Evolutionary conservation across 257 asterid genomes (phyloP), one percentile per base, ranked within the genome.

Genomic region (Salvia hispanica): DNA sequence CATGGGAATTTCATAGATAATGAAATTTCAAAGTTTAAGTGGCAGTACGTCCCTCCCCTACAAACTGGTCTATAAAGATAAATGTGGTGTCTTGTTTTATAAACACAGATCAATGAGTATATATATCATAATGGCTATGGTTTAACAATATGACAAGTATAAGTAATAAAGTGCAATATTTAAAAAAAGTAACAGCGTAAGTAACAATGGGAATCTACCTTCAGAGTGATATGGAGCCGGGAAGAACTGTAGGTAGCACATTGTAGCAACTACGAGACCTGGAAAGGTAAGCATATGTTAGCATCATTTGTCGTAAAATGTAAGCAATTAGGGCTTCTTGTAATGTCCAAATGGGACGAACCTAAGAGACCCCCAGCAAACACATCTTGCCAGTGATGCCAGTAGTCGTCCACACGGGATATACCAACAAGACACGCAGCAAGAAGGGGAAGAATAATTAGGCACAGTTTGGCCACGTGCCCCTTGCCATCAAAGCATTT

Each of bases 331-430:
- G 12, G 9, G 61, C 14, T 50, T 55, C 3, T 0, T 7, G 52
- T n/a, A 50, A 36, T 44, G 53, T 33, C 10, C 16, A 61, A 44
- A 45, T 15, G 9, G n/a, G 43, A 67, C 88, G 13, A 46, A 88
- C 97, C 98, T 81, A 92, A 65, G 59, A 92, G 79, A 34, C 95
- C 96, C 65, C 98, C 98, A 0, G 98, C 80, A 73, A 92, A 92
- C 36, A 92, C 98, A 39, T 92, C 98, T 82, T 89, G 95, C 98
- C 98, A 92, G 72, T 92, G 98, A 80, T 92, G 98, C 96, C 91
- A 84, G 69, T 92, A 89, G 76, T 92, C 98, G 73, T 89, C 96
- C 73, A 92, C 96, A 34, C 98, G 96, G 55, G 96, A 92, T 70
- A 85, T 51, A 4, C 85, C 96, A 64, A 92, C 98, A 7, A 92